A percentile compares a stretch with the other conserved stretches of the same genome.
Conservation (phyloP, 306 rosid genomes). For the Vigna angularis region DNA sequence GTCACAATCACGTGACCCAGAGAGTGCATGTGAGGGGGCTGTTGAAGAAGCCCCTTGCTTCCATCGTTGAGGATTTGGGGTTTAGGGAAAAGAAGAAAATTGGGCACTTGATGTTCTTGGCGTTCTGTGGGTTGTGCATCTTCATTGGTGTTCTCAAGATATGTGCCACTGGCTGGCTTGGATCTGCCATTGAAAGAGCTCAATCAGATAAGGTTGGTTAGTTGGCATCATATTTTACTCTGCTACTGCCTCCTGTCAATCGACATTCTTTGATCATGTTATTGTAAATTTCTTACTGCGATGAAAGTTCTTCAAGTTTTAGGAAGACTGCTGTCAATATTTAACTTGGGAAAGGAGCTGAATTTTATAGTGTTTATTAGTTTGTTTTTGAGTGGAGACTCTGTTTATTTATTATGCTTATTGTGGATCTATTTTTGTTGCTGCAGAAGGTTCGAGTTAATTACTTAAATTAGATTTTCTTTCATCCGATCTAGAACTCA, state of each 20-base stretch:
- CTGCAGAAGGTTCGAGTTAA: background rate
- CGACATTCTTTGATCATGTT: background rate
- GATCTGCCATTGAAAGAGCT: conserved; percentile 81
- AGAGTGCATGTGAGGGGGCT: conserved; percentile 58
- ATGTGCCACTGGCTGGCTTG: conserved; percentile 96
- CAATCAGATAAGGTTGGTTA: conserved; percentile 61
- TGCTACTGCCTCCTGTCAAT: background rate
- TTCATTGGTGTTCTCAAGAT: conserved; percentile 89
- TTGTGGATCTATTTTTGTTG: conserved; percentile 16
- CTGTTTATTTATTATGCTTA: conserved; percentile 11
- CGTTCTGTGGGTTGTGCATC: conserved; percentile 84
- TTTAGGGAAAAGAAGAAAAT: conserved; percentile 73
- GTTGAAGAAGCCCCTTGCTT: conserved; percentile 67
- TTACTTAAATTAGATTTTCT: background rate
- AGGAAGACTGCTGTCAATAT: background rate
- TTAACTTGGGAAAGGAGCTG: conserved; percentile 10
- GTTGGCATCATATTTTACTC: background rate
- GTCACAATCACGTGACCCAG: conserved; percentile 57
- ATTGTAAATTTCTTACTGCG: too few relatives aligned
- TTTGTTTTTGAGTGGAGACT: conserved; percentile 23
- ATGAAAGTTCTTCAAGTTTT: conserved; percentile 13
- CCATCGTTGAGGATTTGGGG: conserved; percentile 68
- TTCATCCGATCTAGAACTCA: conserved; percentile 36
- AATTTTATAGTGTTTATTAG: conserved; percentile 21
- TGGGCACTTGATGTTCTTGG: conserved; percentile 90